phyloP scores from a whole-genome alignment of 495 filamentous ascomycete species.

The Trichoderma virens region DNA sequence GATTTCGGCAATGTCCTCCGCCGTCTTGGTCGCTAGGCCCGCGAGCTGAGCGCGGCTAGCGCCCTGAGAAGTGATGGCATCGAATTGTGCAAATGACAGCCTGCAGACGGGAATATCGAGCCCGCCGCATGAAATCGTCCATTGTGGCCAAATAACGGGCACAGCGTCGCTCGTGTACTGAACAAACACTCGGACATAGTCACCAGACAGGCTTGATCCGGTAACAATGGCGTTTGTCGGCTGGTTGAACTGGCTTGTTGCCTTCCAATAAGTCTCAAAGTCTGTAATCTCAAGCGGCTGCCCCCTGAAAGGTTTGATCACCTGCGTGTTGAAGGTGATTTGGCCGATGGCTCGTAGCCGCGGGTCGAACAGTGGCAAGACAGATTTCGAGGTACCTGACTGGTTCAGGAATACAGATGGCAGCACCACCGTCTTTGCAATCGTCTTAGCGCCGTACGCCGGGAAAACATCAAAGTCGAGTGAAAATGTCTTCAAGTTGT shows the following conservation, averaged over 20 bases:
- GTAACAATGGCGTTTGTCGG: conserved; percentile 82
- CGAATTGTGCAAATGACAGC: conserved; percentile 67
- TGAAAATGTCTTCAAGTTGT: conserved; percentile 82
- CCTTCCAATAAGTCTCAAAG: conserved; percentile 99
- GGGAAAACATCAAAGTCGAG: conserved; percentile 98
- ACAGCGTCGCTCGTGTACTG: conserved; percentile 82
- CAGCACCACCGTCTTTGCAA: conserved; percentile 87
- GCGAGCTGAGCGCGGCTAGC: conserved; percentile 38
- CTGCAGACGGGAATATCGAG: conserved; percentile 73
- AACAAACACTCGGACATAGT: conserved; percentile 85
- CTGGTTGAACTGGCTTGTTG: conserved; percentile 80
- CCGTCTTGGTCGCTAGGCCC: conserved; percentile 33
- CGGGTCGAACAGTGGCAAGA: conserved; percentile 85
- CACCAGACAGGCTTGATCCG: conserved; percentile 87
- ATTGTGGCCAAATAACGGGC: conserved; percentile 77
- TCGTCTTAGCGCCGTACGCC: conserved; percentile 93
- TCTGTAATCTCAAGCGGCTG: conserved; percentile 91
- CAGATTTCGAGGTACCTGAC: conserved; percentile 66
- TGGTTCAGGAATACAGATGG: conserved; percentile 73
- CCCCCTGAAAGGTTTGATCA: conserved; percentile 95
- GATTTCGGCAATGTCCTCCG: conserved; percentile 53
- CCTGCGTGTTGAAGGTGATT: conserved; percentile 85
- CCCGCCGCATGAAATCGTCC: conserved; percentile 70
- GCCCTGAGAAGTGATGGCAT: conserved; percentile 49
- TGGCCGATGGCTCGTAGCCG: conserved; percentile 90